phyloP scores from a whole-genome alignment of 106 monocot species.

The Dioscorea dumetorum region DNA sequence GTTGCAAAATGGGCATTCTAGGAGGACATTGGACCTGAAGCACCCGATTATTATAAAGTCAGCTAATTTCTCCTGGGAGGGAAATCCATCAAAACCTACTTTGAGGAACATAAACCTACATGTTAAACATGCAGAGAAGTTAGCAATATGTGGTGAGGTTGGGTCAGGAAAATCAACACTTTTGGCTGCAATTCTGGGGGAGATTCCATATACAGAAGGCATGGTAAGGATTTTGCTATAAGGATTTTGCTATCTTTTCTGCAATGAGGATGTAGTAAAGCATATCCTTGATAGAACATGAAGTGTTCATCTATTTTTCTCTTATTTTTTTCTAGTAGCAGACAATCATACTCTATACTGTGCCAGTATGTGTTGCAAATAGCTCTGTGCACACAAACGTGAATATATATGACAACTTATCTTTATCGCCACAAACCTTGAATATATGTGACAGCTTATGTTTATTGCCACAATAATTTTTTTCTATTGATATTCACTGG shows the following conservation, averaged over 20 bases:
- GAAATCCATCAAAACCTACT: constrained; percentile 24
- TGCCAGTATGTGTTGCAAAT: too few relatives aligned
- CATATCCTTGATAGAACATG: too few relatives aligned
- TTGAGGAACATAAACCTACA: constrained; percentile 47
- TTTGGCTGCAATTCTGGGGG: constrained; percentile 84
- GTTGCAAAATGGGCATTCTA: constrained; percentile 35
- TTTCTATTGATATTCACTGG: too few relatives aligned
- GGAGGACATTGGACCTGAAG: constrained; percentile 10
- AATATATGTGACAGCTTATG: too few relatives aligned
- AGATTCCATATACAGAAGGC: constrained; percentile 60
- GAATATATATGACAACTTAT: too few relatives aligned
- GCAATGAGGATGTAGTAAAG: too few relatives aligned
- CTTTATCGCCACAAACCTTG: too few relatives aligned
- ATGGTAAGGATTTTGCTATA: constrained; percentile 31
- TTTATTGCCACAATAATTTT: too few relatives aligned
- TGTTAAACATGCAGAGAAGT: constrained; percentile 56
- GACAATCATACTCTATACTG: too few relatives aligned
- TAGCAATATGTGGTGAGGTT: constrained; percentile 96
- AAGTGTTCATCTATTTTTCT: too few relatives aligned
- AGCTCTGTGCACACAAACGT: too few relatives aligned
- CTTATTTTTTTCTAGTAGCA: too few relatives aligned
- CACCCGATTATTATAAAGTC: constrained; percentile 31
- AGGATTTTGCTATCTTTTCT: background rate
- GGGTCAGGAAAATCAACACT: constrained; percentile 93
- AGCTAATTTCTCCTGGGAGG: constrained; percentile 70